Evolutionary conservation across 371 early-diverging fungal species (phyloP).

Genomic region (Haplosporangium sp.): DNA sequence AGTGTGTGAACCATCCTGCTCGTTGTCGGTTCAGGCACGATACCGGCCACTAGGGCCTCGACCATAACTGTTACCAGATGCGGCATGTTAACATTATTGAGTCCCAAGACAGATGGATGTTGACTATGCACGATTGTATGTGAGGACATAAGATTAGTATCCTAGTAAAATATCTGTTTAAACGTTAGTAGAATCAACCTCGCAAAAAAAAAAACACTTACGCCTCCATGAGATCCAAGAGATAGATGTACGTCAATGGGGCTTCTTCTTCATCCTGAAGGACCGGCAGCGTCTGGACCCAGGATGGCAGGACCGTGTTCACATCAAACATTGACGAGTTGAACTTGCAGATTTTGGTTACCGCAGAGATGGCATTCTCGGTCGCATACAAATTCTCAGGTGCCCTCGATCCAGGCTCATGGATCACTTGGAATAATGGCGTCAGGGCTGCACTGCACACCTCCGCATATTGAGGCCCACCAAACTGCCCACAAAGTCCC

Average conservation of each 20-base stretch:
- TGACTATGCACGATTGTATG: background rate
- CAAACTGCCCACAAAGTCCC: constrained; percentile 88
- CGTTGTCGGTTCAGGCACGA: constrained; percentile 59
- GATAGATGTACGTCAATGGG: constrained; percentile 76
- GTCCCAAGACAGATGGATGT: constrained; percentile 59
- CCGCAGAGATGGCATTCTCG: constrained; percentile 91
- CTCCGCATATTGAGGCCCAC: constrained; percentile 80
- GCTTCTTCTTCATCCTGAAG: constrained; percentile 90
- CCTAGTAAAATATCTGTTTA: background rate
- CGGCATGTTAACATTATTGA: constrained; percentile 69
- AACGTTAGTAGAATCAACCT: background rate
- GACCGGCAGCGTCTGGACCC: constrained; percentile 88
- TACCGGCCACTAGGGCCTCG: constrained; percentile 71
- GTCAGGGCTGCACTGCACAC: constrained; percentile 72
- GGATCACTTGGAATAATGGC: constrained; percentile 72
- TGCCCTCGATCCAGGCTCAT: constrained; percentile 71
- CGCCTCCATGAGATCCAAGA: constrained; percentile 78
- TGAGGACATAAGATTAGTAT: background rate
- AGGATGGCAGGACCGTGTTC: constrained; percentile 74
- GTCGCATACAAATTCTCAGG: constrained; percentile 83
- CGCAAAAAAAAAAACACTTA: constrained; percentile 17
- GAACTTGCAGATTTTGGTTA: constrained; percentile 87
- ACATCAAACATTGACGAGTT: constrained; percentile 68
- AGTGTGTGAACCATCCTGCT: constrained; percentile 68
- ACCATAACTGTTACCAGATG: constrained; percentile 33